Conservation (phyloP, 2,329 filamentous ascomycete species). For the Fusarium ramigenum region DNA sequence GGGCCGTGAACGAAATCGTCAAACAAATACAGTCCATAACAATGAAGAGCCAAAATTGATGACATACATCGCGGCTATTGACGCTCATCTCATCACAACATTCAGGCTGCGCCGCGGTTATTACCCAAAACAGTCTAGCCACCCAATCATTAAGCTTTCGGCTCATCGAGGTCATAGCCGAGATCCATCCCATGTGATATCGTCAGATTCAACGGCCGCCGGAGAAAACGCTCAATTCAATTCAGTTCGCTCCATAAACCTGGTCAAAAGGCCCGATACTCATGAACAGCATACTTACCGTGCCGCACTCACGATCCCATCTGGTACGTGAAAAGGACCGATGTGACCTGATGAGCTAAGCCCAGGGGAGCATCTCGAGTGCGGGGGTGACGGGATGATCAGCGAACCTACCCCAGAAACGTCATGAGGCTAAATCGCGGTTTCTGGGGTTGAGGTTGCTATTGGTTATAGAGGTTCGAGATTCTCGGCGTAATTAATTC, state of each 20-base stretch:
- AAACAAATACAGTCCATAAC: fast-evolving
- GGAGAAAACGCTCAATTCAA: neutral
- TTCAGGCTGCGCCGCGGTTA: neutral
- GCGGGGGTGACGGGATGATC: slow-evolving; percentile 11
- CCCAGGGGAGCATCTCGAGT: slow-evolving; percentile 12
- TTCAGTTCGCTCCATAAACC: neutral
- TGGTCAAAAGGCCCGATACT: slow-evolving; percentile 11
- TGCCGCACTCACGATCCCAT: neutral
- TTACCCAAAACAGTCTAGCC: neutral
- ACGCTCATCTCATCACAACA: neutral
- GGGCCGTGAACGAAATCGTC: fast-evolving
- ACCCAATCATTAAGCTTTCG: neutral
- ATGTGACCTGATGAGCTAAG: slow-evolving; percentile 17
- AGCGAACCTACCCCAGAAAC: slow-evolving; percentile 17
- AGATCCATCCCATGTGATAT: neutral
- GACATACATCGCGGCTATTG: neutral
- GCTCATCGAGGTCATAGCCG: neutral
- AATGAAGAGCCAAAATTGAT: neutral
- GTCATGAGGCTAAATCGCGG: slow-evolving; percentile 1
- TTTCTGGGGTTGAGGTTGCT: neutral
- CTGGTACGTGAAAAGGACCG: slow-evolving; percentile 16
- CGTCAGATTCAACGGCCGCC: neutral
- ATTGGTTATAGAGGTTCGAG: neutral
- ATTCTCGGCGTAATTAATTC: slow-evolving; percentile 15
- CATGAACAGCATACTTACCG: neutral